A percentile compares a stretch with the other conserved stretches of the same genome.
Conservation (phyloP, 169 alveolate genomes). For the Perkinsus chesapeaki region DNA sequence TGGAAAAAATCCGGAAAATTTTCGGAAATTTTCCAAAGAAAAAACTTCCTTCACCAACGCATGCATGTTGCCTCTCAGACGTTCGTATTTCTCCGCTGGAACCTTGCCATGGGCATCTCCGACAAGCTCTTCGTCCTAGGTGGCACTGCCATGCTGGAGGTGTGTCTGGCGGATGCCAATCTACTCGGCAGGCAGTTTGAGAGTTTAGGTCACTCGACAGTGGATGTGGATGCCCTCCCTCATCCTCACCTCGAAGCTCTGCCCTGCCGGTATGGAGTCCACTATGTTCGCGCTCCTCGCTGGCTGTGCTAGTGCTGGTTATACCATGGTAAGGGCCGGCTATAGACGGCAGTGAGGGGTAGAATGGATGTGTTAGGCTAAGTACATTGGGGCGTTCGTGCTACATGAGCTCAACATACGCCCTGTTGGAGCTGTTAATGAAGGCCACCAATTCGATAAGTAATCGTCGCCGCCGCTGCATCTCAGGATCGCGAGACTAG, state of each 20-base stretch:
- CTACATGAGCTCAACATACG: neutral
- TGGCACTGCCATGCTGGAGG: neutral
- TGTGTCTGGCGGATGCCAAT: neutral
- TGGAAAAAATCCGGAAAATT: too few relatives aligned
- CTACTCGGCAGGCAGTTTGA: neutral
- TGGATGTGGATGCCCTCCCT: slow-evolving; percentile 22
- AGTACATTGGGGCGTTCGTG: neutral
- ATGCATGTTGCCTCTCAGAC: too few relatives aligned
- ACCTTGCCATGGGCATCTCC: slow-evolving; percentile 19
- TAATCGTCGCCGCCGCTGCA: neutral
- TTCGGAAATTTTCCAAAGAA: too few relatives aligned
- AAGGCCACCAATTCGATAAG: neutral
- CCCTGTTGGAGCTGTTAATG: neutral
- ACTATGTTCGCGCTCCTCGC: slow-evolving; percentile 17
- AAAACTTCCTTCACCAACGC: too few relatives aligned
- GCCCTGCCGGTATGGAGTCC: slow-evolving; percentile 16
- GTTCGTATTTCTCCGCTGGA: slow-evolving; percentile 22
- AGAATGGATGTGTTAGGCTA: neutral
- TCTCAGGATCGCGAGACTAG: too few relatives aligned
- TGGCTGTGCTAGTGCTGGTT: slow-evolving; percentile 12
- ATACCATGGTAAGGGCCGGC: neutral
- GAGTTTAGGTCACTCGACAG: neutral
- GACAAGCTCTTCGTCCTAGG: slow-evolving; percentile 26
- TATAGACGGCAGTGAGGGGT: neutral
- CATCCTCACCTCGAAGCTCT: neutral